These are phyloP conservation scores for Ganoderma boninense DNA, from an alignment of 1,284 basidiomycete genomes.

Conservation along the genomic window DNA sequence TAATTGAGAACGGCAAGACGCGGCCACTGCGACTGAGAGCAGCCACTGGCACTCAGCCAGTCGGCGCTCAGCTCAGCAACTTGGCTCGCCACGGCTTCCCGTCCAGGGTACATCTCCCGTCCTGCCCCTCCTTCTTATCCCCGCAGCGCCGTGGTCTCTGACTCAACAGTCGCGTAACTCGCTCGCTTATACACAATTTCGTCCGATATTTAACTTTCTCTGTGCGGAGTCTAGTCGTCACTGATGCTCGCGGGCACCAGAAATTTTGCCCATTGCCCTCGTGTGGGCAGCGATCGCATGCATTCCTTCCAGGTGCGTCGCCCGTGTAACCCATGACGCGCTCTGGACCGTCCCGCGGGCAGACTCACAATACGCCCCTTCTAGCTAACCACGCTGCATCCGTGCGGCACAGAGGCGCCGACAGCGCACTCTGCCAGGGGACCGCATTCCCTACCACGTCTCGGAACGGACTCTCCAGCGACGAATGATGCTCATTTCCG, in stretches of 20 bases:
- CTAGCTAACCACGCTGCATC: conserved; percentile 19
- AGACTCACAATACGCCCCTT: conserved; percentile 21
- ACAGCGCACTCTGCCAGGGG: background rate
- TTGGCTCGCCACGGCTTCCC: background rate
- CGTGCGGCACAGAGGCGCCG: conserved; percentile 24
- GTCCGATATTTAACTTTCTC: conserved; percentile 6
- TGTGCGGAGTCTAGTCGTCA: background rate
- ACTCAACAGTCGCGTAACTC: background rate
- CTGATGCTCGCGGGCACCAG: conserved; percentile 6
- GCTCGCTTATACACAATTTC: background rate
- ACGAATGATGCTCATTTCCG: conserved; percentile 14
- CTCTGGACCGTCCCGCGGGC: conserved; percentile 26
- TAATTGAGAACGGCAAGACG: conserved; percentile 2
- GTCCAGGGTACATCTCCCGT: background rate
- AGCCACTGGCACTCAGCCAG: too few species aligned
- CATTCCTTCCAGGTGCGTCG: conserved; percentile 15
- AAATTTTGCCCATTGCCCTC: conserved; percentile 23
- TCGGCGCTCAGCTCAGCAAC: too few species aligned
- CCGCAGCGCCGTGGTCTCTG: conserved; percentile 1
- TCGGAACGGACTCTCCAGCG: conserved; percentile 6
- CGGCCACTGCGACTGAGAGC: too few species aligned
- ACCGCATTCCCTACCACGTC: conserved; percentile 13
- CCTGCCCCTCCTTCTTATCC: background rate
- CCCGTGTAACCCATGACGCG: conserved; percentile 29
- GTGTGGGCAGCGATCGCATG: conserved; percentile 16